These are phyloP conservation scores for Chionographis japonica DNA, from an alignment of 106 monocot genomes.

Conservation along the genomic window DNA sequence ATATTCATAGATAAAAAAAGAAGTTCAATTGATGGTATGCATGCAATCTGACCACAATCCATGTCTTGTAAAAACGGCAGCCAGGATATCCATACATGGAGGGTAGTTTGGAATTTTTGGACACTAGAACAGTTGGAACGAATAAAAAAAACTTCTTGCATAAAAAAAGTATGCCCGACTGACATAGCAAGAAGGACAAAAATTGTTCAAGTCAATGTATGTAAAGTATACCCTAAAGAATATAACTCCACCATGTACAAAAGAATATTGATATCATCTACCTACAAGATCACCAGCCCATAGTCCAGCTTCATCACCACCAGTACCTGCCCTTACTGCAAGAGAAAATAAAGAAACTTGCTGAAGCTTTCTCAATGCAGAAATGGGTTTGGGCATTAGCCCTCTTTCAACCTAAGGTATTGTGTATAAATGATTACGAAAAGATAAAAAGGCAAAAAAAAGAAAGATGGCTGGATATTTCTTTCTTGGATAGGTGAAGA, in stretches of 20 bases:
- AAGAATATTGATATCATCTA: conserved; percentile 27
- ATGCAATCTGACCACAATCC: no score
- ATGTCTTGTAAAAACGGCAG: no score
- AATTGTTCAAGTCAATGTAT: no score
- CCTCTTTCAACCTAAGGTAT: not conserved
- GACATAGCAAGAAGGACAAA: not conserved
- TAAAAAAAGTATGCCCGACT: not conserved
- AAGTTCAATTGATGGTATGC: no score
- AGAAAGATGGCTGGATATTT: no score
- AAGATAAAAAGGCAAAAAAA: not conserved
- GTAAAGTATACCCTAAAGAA: not conserved
- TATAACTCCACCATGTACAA: conserved; percentile 13
- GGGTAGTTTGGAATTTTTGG: no score
- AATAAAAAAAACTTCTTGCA: not conserved
- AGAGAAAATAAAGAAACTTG: conserved; percentile 12
- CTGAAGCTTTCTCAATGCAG: not conserved
- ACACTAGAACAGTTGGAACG: not conserved
- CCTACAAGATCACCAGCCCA: conserved; percentile 99
- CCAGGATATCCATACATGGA: no score
- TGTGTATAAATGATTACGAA: not conserved
- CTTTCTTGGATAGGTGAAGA: no score
- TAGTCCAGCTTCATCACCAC: conserved; percentile 96
- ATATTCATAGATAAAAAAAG: no score
- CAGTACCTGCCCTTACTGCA: conserved; percentile 96
- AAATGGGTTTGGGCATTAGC: not conserved